Base-by-base conservation (phyloP, 352 stramenopile species). In the Phytophthora crassamura region DNA sequence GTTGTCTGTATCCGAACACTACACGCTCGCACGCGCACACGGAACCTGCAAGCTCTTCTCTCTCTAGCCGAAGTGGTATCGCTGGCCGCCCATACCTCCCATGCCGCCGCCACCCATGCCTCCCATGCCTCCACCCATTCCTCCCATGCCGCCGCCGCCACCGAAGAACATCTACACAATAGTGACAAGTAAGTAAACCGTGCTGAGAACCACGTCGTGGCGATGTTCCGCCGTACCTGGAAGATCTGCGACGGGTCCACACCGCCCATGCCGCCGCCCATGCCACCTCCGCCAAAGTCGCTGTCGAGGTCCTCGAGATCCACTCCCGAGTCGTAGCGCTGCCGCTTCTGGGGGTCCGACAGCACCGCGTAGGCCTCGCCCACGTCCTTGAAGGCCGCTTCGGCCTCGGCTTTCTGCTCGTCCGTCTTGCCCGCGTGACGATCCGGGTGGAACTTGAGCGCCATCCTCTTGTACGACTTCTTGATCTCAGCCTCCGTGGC, bases 371-470 rank as follows among this genome's bases (percentile, higher is more conserved):
- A 99, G 0, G 97, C 96, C 63, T 98, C 90, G 20, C 89, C 95
- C 67, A 99, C 86, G 42, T 98, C 95, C 76, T 99, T 98, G 78
- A 99, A 99, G 35, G 80, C 70, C 25, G 78, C 86, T 64, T 98
- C 94, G 15, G 97, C 97, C 36, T 90, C 64, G 47, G 97, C 94
- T 56, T 98, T 90, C 69, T 96, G 87, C 59, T 97, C 89, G 5
- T 98, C 87, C 30, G 80, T 86, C 74, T 98, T 98, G 59, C 59
- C 81, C 20, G 90, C 81, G 54, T 98, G 86, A 47, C 89, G 97
- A 87, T 99, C 97, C 20, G 97, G 97, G 84, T 99, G 97, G 65
- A 89, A 98, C 71, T 98, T 91, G 11, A 99, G 80, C 30, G 97
- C 94, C 57, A 83, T 64, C 76, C 96, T 97, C 65, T 96, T 90